phyloP scores from a whole-genome alignment of 306 rosid genomes.

The Cicer chorassanicum region DNA sequence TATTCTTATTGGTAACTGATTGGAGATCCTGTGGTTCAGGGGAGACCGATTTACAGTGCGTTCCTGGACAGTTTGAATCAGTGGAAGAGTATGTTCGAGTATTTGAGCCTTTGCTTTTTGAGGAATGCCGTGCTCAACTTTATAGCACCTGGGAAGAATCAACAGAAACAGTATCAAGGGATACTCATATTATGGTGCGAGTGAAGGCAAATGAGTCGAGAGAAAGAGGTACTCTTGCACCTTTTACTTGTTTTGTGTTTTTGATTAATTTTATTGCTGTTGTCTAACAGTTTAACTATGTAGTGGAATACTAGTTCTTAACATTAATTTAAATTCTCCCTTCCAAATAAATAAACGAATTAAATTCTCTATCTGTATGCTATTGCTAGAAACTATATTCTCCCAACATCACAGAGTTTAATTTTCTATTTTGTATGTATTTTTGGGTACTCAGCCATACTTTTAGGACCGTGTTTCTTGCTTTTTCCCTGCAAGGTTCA shows the following conservation, averaged over 20 bases:
- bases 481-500: constrained; percentile 36
- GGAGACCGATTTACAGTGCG: constrained; percentile 88
- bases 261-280: constrained; percentile 12
- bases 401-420: constrained; percentile 25
- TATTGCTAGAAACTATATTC: constrained; percentile 13
- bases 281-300: constrained; percentile 17
- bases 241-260: constrained; percentile 35
- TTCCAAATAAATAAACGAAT: not conserved
- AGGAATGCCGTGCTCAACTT: constrained; percentile 98
- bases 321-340: constrained; percentile 23
- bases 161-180: constrained; percentile 80
- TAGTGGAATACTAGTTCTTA: constrained; percentile 1
- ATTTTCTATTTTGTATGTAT: constrained; percentile 25
- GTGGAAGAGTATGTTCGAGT: constrained; percentile 88
- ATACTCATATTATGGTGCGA: constrained; percentile 87
- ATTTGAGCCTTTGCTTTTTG: constrained; percentile 97
- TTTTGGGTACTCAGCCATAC: constrained; percentile 29
- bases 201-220: constrained; percentile 85
- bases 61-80: constrained; percentile 92
- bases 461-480: constrained; percentile 16
- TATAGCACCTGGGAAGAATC: constrained; percentile 97
- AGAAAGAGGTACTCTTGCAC: constrained; percentile 79
- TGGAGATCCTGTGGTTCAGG: constrained; percentile 60
- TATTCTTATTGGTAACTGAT: constrained; percentile 41
- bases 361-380: constrained; percentile 16